Base-by-base conservation (phyloP, 257 asterid species). In the Knoxia roxburghii region DNA sequence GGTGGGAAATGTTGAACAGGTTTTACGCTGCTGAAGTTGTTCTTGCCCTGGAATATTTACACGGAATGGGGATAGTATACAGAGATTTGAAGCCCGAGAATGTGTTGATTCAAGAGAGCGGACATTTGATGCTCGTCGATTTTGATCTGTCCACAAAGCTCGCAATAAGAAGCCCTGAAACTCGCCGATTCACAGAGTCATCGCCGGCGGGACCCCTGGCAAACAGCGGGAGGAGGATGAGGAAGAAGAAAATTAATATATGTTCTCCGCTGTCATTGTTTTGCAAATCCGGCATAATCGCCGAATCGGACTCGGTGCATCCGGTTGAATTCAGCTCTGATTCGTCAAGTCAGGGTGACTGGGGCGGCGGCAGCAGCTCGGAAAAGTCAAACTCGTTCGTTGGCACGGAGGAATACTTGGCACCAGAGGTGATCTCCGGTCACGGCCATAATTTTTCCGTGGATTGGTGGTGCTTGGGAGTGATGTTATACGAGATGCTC, bases 11-110 rank as follows among this genome's bases (percentile, higher is more conserved):
- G 11, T 48, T 65, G 49, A n/a, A 52, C 84, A 94, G 99, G 73
- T 93, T 93, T 76, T 93, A 93, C 70, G 96, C 95, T 0, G 97
- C 97, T 32, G 99, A 93, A 73, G 63, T 93, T 78, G 95, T 93
- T 45, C 50, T 93, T 39, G 95, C 92, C 37, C 71, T 90, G 83
- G 97, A 90, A 76, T 82, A 90, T 82, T 82, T 93, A 32, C 99
- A 93, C 71, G 80, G 83, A 64, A 70, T 77, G 65, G 96, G 96
- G 46, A 83, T 93, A 35, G 99, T 88, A 17, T 90, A 90, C 77
- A 80, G 96, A 80, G 97, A 93, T 80, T 80, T 90, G 76, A 93
- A 93, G 83, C 99, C 99, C 45, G 99, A 93, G 33, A 93, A 93
- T 50, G 95, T 93, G 70, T 85, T 90, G 99, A 81, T 90, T 59